Evolutionary conservation across 2,329 filamentous ascomycete species (phyloP).

Genomic region (Botrytis medusae): DNA sequence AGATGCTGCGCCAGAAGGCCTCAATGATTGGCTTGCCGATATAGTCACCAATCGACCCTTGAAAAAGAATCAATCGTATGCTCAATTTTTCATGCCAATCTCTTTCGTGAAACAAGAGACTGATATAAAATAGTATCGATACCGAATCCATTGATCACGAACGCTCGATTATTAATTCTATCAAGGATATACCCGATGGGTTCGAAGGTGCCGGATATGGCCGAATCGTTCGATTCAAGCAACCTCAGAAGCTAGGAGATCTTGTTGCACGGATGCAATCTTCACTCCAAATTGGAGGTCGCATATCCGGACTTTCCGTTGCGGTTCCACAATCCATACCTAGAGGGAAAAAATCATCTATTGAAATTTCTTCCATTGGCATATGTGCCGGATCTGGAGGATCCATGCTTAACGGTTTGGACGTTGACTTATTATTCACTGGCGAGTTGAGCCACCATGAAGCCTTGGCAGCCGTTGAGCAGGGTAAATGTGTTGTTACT

Average conservation of each 20-base stretch:
- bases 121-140: constrained; percentile 29
- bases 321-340: constrained; percentile 37
- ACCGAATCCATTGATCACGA: constrained; percentile 19
- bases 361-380: constrained; percentile 66
- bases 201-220: constrained; percentile 40
- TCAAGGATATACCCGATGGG: constrained; percentile 29
- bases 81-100: not conserved
- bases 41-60: constrained; percentile 57
- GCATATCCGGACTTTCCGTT: constrained; percentile 32
- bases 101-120: not conserved
- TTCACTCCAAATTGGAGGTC: constrained; percentile 24
- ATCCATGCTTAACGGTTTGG: constrained; percentile 66
- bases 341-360: constrained; percentile 24
- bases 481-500: constrained; percentile 77
- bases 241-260: constrained; percentile 31
- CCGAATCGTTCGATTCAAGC: constrained; percentile 36
- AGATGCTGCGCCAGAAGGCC: constrained; percentile 78
- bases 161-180: constrained; percentile 34
- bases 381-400: constrained; percentile 90
- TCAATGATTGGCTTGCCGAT: constrained; percentile 93
- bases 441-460: constrained; percentile 95
- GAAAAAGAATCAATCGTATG: constrained; percentile 20
- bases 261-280: constrained; percentile 34
- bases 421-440: constrained; percentile 81
- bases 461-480: constrained; percentile 80